phyloP scores from a whole-genome alignment of 768 basidiomycete species.

The Russula sp. region DNA sequence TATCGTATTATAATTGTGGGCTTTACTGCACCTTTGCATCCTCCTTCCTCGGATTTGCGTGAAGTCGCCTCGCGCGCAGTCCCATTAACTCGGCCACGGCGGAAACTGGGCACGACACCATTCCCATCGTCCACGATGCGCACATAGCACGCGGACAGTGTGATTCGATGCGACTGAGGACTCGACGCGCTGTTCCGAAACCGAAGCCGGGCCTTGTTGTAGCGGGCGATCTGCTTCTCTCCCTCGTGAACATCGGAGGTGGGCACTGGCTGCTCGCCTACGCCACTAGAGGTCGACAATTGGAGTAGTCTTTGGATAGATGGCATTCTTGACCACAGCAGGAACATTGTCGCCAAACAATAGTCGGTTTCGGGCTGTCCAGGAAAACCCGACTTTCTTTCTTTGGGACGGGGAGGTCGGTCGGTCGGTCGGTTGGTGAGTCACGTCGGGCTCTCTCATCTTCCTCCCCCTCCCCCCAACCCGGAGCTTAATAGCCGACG shows the following conservation, averaged over 20 bases:
- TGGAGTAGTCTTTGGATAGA: constrained; percentile 36
- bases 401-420: constrained; percentile 35
- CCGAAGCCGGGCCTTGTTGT: constrained; percentile 33
- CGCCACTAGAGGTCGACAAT: not conserved
- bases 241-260: constrained; percentile 39
- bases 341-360: constrained; percentile 41
- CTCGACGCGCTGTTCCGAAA: constrained; percentile 34
- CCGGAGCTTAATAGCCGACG: not conserved
- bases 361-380: constrained; percentile 41
- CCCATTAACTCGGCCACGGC: constrained; percentile 36
- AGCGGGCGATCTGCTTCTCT: constrained; percentile 39
- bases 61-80: constrained; percentile 13
- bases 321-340: constrained; percentile 39
- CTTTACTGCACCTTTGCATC: not conserved
- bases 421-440: too few relatives aligned
- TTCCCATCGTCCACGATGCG: constrained; percentile 40
- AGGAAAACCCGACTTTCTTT: constrained; percentile 35
- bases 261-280: not conserved
- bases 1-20: too few relatives aligned
- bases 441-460: not conserved
- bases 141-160: constrained; percentile 30
- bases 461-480: too few relatives aligned
- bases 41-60: not conserved
- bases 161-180: constrained; percentile 42
- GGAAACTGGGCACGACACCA: constrained; percentile 44